Evolutionary conservation across 23 red algal genomes (phyloP).

Genomic region (Gracilaria domingensis): DNA sequence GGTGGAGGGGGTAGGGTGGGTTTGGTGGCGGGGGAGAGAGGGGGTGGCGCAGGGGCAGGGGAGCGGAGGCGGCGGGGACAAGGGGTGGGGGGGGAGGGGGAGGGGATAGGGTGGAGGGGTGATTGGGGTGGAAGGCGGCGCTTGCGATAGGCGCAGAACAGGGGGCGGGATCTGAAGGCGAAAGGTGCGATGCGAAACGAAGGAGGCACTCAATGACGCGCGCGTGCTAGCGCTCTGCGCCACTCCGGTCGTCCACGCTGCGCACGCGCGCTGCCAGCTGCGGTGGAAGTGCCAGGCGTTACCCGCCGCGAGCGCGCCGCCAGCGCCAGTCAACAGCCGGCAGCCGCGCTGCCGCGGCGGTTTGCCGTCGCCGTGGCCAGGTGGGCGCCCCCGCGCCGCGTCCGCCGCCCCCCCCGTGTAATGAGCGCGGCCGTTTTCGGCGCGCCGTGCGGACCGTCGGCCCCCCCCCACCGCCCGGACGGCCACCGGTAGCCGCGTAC

Average conservation of each 20-base stretch:
- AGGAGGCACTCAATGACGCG: constrained; percentile 27
- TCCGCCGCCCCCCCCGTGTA: neutral
- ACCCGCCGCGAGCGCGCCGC: neutral
- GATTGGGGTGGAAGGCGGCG: constrained; percentile 27
- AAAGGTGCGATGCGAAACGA: constrained; percentile 25
- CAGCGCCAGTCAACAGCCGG: constrained; percentile 31
- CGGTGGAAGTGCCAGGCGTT: constrained; percentile 8
- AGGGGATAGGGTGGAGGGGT: neutral
- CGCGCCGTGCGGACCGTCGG: constrained; percentile 1
- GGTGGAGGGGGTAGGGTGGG: neutral
- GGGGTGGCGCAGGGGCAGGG: neutral
- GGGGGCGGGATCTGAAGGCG: constrained; percentile 25
- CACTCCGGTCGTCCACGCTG: neutral
- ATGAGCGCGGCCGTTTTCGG: neutral
- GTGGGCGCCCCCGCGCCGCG: neutral
- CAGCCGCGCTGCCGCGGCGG: neutral
- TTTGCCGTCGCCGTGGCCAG: neutral
- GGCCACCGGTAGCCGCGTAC: constrained; percentile 1
- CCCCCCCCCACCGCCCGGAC: neutral
- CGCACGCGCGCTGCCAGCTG: neutral
- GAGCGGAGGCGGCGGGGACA: neutral
- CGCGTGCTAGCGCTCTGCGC: constrained; percentile 12
- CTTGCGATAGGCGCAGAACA: constrained; percentile 44
- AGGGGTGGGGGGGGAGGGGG: neutral
- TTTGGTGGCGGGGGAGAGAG: neutral